Evolutionary conservation across 1,284 basidiomycete genomes (phyloP).

Genomic region (Trichosporon inkin): DNA sequence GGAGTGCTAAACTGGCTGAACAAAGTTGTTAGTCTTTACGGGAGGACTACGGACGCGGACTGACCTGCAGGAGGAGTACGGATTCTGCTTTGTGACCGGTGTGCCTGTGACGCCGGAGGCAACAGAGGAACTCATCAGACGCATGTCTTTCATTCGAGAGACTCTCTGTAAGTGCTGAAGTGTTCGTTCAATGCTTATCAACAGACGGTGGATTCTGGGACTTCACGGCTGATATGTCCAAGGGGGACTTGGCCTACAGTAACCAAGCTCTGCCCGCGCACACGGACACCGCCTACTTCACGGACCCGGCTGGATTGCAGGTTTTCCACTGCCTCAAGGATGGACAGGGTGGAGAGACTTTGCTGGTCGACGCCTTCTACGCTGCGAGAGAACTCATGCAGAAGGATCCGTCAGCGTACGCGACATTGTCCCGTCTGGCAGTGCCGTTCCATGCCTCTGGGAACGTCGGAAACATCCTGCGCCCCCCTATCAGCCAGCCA

Average conservation of each 20-base stretch:
- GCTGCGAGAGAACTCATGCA: conserved; percentile 74
- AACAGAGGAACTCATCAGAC: conserved; percentile 71
- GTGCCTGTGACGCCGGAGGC: conserved; percentile 77
- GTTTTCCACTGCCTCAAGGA: conserved; percentile 91
- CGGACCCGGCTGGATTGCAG: conserved; percentile 88
- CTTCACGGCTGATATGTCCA: conserved; percentile 85
- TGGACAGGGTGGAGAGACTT: conserved; percentile 76
- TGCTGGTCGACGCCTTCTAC: conserved; percentile 93
- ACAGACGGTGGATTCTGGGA: conserved; percentile 93
- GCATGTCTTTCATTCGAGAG: conserved; percentile 84
- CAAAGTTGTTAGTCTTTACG: conserved; percentile 62
- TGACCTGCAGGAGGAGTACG: conserved; percentile 65
- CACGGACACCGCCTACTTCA: conserved; percentile 94
- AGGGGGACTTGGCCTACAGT: conserved; percentile 86
- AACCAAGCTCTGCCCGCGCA: conserved; percentile 82
- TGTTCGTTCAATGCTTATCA: not conserved
- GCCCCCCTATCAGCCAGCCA: conserved; percentile 58
- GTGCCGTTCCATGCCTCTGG: conserved; percentile 87
- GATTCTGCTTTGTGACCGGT: conserved; percentile 80
- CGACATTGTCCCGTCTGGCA: conserved; percentile 63
- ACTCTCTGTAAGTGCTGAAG: conserved; percentile 69
- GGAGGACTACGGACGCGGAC: not conserved
- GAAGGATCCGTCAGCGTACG: conserved; percentile 68
- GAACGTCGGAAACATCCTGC: conserved; percentile 62
- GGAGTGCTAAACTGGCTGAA: conserved; percentile 77